Percentiles rank a stretch among this genome's conserved stretches.
Conservation (phyloP, 495 filamentous ascomycete species). For the Aeminium ludgeri region DNA sequence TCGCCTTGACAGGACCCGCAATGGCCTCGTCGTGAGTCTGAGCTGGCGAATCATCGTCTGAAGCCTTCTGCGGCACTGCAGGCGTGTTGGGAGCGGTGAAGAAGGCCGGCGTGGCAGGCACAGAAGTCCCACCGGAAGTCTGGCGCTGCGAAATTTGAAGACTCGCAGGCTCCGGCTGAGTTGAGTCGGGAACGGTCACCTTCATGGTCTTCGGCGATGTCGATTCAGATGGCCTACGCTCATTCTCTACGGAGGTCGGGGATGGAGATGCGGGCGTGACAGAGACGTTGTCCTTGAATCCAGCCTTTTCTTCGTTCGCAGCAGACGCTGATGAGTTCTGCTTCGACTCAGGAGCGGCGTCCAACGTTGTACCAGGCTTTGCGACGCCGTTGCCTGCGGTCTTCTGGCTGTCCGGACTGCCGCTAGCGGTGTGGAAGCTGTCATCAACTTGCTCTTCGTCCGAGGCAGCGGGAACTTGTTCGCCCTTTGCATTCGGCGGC, state of each 20-base stretch:
- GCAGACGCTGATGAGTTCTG: no score
- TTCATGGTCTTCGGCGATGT: neutral
- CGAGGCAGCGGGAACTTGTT: neutral
- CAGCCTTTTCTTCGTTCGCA: no score
- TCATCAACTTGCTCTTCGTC: constrained; percentile 1
- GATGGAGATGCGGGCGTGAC: no score
- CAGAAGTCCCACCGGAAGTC: neutral
- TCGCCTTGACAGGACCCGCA: no score
- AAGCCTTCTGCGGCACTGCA: neutral
- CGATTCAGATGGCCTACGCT: no score
- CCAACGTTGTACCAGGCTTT: no score
- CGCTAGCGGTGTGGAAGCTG: constrained; percentile 8
- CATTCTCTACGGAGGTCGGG: no score
- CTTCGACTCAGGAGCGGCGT: no score
- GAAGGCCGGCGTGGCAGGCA: constrained; percentile 8
- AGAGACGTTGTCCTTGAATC: no score
- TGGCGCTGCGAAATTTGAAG: neutral
- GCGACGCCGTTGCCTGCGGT: no score
- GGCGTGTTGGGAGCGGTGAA: constrained; percentile 9
- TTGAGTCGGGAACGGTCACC: neutral
- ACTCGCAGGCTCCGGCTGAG: neutral
- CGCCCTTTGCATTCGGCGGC: neutral
- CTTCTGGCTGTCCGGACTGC: constrained; percentile 1
- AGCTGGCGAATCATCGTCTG: neutral
- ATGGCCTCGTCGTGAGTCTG: no score